Base-by-base conservation (phyloP, 2,329 filamentous ascomycete species). In the Monosporascus sp. region DNA sequence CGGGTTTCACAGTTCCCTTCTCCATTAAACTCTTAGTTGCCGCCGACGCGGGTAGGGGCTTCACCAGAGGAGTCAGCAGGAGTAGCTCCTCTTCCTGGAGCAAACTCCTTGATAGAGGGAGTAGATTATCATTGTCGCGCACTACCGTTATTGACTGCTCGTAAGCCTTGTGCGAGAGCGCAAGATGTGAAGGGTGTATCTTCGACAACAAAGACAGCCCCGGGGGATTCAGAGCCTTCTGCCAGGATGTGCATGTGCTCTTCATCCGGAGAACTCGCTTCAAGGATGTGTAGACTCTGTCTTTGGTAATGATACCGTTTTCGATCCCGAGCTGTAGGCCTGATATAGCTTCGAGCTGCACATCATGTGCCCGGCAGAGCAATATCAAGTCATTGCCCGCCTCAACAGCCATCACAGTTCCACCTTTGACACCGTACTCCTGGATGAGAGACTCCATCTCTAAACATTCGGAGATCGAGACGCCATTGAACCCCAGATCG, bases 401-500 rank as follows among this genome's bases (percentile, higher is more conserved):
- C 69, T 96, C 94, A 49, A 97, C 90, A 3, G 94, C 94, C 91
- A 97, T 97, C 62, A 97, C 91, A 0, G 93, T 96, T 14, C 94
- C 94, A 41, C 94, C 93, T 61, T 93, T 91, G 19, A 99, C 91
- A n/a, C 93, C 93, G 49, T 97, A 94, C 63, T 97, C 95, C 66
- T 96, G 90, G 59, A 91, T 94, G 8, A 97, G 80, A 0, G 92
- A 91, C 66, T 97, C 92, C 93, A 97, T 97, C 69, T 97, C 93
- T 7, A 97, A 75, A 61, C 93, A 97, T 67, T 97, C 93, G 0
- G 92, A 97, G 49, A 97, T 91, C 24, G 94, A 91, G 2, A 97
- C 92, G 1, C 93, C 93, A 49, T 90, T 83, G 63, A 97, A 97
- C 2, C 88, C 88, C 24, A 97, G 81, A 60, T 97, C 91, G 55